Evolutionary conservation across 2,329 filamentous ascomycete species (phyloP), one percentile per base, ranked within the genome.

Genomic region (Colletotrichum sp.): DNA sequence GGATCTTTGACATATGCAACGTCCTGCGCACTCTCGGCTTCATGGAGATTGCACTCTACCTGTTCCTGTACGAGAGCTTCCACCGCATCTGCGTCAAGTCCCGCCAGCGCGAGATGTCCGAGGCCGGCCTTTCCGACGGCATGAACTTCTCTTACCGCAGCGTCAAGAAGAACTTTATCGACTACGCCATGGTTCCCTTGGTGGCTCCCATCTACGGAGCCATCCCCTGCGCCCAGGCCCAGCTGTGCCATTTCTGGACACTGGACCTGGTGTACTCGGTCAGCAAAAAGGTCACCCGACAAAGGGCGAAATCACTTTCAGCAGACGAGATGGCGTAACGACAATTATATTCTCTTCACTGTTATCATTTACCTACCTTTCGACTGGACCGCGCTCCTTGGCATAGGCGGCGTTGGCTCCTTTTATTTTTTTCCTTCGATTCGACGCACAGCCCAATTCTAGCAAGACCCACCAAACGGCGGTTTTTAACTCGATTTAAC

Each of bases 231-330:
- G 87, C 92, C 6, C 92, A 95, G 78, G 93, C 93, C 3, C 90
- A 93, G 78, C 84, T 95, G 71, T 91, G 89, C 80, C 93, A 95
- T 81, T 91, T 95, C 80, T 95, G 92, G 90, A 94, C 92, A 1
- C 86, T 93, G 39, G 88, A 93, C 72, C 82, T 95, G 78, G 92
- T 93, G 13, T 95, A 95, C 83, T 90, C 92, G 0, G 93, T 95
- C 80, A 94, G 92, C 86, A 92, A 92, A 84, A 95, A 95, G 82
- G 90, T 92, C 80, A 90, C 88, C 4, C 85, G 90, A 73, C 87
- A 90, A 82, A 84, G 88, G 78, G 84, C 86, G 36, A 88, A 88
- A 75, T 86, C 87, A 5, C 77, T 87, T 67, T 85, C 84, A 59
- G 84, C 83, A n/a, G 85, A 84, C 30, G 83, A 87, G 57, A 86